Base-by-base conservation (phyloP, 208 protist species). In the Leishmania major region DNA sequence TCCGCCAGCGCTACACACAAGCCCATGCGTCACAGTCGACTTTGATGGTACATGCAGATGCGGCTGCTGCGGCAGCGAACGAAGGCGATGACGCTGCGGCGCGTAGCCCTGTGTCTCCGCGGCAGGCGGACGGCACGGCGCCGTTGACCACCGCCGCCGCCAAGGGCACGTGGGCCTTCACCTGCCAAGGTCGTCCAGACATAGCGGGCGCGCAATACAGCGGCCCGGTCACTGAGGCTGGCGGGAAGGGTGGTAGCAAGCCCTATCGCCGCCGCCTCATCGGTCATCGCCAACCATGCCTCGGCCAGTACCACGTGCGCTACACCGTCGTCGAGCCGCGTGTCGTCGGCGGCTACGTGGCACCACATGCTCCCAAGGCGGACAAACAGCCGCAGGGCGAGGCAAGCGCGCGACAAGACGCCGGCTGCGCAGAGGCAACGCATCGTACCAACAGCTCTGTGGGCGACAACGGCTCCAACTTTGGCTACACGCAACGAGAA, bases 291-390 rank as follows among this genome's bases (percentile, higher is more conserved):
- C 79, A 93, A 78, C 91, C 93, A n/a, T 86, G 72, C 3, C 75
- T 96, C 40, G 93, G 93, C 6, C 88, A 94, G 90, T 96, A 96
- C 81, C 85, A 93, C 79, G 78, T 87, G 53, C 87, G 91, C 59
- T 94, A 92, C 86, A 70, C 73, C 53, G 85, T 84, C 51, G 85
- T 93, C 35, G 91, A 96, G 79, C 84, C 86, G 59, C 91, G 93
- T n/a, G 91, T 96, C 28, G 75, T 80, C 11, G 91, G 91, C 43
- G 93, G 93, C 31, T 94, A 94, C 86, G 88, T 96, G 28, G 66
- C 84, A 7, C 89, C 89, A 17, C 83, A 84, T 76, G 55, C 40
- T 17, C 45, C 74, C 43, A 66, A 35, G 19, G 47, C 1, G 15
- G 2, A 55, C 45, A 49, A 19, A 45, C 77, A 74, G 49, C 82